Conservation (phyloP, 805 yeast genomes). For the Kregervanrija fluxuum region DNA sequence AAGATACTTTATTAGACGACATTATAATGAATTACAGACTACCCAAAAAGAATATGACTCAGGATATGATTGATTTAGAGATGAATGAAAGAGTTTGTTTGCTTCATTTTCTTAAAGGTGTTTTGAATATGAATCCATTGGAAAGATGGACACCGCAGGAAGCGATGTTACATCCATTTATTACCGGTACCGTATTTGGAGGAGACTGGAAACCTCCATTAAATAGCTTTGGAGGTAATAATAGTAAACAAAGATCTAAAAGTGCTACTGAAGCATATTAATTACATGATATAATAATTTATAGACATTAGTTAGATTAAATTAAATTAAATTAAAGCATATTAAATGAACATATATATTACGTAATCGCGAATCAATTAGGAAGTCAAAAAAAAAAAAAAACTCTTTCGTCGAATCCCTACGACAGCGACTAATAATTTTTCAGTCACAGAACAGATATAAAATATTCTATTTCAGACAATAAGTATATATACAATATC, state of each 20-base stretch:
- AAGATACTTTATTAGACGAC: constrained; percentile 54
- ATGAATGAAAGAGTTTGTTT: constrained; percentile 63
- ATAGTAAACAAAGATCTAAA: constrained; percentile 17
- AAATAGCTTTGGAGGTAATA: constrained; percentile 1
- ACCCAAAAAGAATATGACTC: constrained; percentile 51
- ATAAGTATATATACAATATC: no score
- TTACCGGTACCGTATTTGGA: constrained; percentile 50
- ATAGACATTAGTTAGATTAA: no score
- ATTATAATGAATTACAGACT: constrained; percentile 71
- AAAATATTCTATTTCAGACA: background rate
- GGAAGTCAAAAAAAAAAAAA: background rate
- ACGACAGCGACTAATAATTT: background rate
- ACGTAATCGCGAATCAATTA: background rate
- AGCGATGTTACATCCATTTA: constrained; percentile 86
- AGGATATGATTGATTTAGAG: constrained; percentile 56
- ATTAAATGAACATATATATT: no score
- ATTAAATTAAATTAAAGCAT: no score
- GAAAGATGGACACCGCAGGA: constrained; percentile 97
- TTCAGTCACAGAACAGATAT: background rate
- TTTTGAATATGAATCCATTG: constrained; percentile 79
- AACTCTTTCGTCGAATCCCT: no score
- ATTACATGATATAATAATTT: background rate
- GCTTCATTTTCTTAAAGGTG: constrained; percentile 70
- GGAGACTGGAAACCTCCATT: constrained; percentile 49
- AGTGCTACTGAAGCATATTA: constrained; percentile 4